phyloP scores from a whole-genome alignment of 768 basidiomycete species.

The Calocybe indica region DNA sequence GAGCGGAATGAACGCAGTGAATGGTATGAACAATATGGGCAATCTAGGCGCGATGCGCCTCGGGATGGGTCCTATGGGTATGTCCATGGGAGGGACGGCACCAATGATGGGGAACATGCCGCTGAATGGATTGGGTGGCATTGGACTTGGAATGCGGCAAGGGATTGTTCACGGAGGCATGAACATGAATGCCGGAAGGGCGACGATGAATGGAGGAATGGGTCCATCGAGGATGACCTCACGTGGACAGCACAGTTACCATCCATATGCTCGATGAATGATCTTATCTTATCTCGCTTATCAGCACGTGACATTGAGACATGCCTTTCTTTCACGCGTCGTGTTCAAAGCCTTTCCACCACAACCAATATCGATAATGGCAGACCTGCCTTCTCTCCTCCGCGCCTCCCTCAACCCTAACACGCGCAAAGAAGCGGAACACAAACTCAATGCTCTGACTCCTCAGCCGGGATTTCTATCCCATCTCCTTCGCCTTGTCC shows the following conservation, averaged over 20 bases:
- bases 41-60: conserved; percentile 24
- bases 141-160: conserved; percentile 13
- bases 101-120: conserved; percentile 19
- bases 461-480: conserved; percentile 73
- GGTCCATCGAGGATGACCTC: conserved; percentile 41
- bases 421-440: conserved; percentile 77
- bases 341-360: too few relatives aligned
- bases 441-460: conserved; percentile 61
- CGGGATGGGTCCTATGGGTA: conserved; percentile 30
- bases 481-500: conserved; percentile 73
- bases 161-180: conserved; percentile 9
- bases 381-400: conserved; percentile 64
- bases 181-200: conserved; percentile 2
- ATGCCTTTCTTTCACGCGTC: too few relatives aligned
- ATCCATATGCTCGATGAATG: conserved; percentile 55
- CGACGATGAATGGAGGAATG: conserved; percentile 9
- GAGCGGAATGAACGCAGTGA: conserved; percentile 27
- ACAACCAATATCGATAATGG: conserved; percentile 31
- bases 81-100: conserved; percentile 31
- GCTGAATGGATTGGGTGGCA: conserved; percentile 10
- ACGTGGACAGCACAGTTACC: conserved; percentile 56
- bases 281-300: background rate
- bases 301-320: background rate
- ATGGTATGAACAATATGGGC: conserved; percentile 18
- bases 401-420: conserved; percentile 64